Evolutionary conservation across 2,329 filamentous ascomycete genomes (phyloP).

Genomic region (Pyrenochaeta sp.): DNA sequence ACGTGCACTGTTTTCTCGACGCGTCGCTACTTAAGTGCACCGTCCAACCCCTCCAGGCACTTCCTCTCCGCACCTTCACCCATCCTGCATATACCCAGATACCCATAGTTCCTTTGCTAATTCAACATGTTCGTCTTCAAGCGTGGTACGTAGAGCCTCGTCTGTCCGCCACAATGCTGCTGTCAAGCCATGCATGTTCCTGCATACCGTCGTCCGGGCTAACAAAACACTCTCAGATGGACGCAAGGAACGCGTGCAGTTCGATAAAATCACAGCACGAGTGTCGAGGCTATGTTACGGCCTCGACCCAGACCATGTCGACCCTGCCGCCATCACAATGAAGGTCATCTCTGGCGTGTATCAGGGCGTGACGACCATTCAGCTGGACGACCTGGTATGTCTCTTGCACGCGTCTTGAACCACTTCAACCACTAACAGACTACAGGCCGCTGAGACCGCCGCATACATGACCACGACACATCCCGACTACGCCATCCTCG

Average conservation of each 20-base stretch:
- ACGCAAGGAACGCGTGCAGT: conserved; percentile 99
- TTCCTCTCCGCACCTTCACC: conserved; percentile 27
- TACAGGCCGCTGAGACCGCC: conserved; percentile 93
- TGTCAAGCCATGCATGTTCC: conserved; percentile 14
- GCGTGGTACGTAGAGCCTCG: conserved; percentile 47
- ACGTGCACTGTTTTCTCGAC: conserved; percentile 32
- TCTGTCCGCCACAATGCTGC: conserved; percentile 15
- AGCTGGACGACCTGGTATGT: conserved; percentile 94
- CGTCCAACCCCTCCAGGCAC: conserved; percentile 30
- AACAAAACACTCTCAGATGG: conserved; percentile 71
- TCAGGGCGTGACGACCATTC: conserved; percentile 94
- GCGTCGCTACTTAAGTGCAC: conserved; percentile 43
- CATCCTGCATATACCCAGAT: conserved; percentile 37
- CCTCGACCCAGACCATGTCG: conserved; percentile 92
- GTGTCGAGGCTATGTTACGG: conserved; percentile 98
- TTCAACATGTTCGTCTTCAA: conserved; percentile 54
- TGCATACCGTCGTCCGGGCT: conserved; percentile 36
- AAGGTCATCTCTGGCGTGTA: conserved; percentile 99
- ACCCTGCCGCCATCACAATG: conserved; percentile 97
- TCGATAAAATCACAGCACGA: conserved; percentile 99
- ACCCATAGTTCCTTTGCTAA: conserved; percentile 31
- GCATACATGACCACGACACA: conserved; percentile 99
- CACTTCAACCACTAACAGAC: conserved; percentile 26
- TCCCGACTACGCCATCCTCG: conserved; percentile 98
- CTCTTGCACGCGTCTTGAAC: conserved; percentile 13